These are phyloP conservation scores for Entamoeba histolytica DNA, from an alignment of 208 protist species.

Conservation along the genomic window DNA sequence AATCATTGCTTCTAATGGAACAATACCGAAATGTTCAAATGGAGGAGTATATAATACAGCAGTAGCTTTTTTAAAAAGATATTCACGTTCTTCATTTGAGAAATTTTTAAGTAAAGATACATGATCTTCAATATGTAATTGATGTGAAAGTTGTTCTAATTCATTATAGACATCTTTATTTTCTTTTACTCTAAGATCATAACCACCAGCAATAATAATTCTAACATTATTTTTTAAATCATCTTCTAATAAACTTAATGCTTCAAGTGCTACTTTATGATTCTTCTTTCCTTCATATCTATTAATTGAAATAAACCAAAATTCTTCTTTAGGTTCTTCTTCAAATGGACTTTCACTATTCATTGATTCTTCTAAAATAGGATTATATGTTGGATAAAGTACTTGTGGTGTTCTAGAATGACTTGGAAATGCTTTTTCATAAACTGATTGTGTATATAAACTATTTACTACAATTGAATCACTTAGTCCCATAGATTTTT, in stretches of 20 bases:
- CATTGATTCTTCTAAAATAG: slow-evolving; percentile 29
- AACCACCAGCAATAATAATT: slow-evolving; percentile 45
- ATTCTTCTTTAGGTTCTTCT: neutral
- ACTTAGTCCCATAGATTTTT: slow-evolving; percentile 37
- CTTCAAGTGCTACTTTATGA: neutral
- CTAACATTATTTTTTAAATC: neutral
- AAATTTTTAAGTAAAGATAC: slow-evolving; percentile 56
- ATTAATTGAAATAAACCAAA: slow-evolving; percentile 75
- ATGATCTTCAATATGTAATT: slow-evolving; percentile 26
- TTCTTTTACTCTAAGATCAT: slow-evolving; percentile 41
- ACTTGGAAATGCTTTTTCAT: slow-evolving; percentile 22
- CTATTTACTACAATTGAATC: slow-evolving; percentile 50
- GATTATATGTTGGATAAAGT: slow-evolving; percentile 31
- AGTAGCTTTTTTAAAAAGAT: slow-evolving; percentile 45
- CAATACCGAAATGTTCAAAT: slow-evolving; percentile 71
- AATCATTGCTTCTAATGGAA: slow-evolving; percentile 48
- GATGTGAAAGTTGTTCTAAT: slow-evolving; percentile 36
- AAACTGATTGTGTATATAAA: slow-evolving; percentile 35
- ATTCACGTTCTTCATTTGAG: slow-evolving; percentile 41
- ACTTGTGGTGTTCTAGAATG: slow-evolving; percentile 19
- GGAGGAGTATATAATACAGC: slow-evolving; percentile 69
- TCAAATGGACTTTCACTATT: neutral
- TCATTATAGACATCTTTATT: slow-evolving; percentile 54
- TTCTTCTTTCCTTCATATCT: slow-evolving; percentile 84
- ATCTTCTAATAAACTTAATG: neutral